Conservation (phyloP, 176 grass and related monocot species). For the Alopecurus myosuroides region DNA sequence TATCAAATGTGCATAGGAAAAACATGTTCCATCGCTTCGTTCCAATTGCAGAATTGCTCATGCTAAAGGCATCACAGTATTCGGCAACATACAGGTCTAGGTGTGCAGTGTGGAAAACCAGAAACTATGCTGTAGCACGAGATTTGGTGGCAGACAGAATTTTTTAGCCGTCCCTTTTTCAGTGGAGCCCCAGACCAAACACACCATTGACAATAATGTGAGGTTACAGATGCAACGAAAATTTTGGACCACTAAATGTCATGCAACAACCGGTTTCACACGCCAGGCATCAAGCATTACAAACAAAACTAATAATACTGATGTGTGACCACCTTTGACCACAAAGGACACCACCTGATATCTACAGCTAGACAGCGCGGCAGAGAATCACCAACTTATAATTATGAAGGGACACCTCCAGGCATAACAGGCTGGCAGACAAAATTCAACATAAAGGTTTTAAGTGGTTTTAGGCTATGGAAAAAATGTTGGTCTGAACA, state of each 20-base stretch:
- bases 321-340: slow-evolving; percentile 35
- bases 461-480: neutral
- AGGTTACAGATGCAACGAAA: slow-evolving; percentile 1
- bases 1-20: neutral
- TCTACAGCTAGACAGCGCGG: neutral
- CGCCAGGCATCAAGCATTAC: slow-evolving; percentile 21
- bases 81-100: neutral
- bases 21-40: neutral
- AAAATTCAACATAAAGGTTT: neutral
- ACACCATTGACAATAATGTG: neutral
- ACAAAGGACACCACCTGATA: slow-evolving; percentile 14
- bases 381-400: slow-evolving; percentile 18
- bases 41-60: neutral
- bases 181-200: neutral
- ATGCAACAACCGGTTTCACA: neutral
- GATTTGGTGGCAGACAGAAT: neutral
- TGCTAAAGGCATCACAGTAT: neutral
- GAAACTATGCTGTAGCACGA: neutral
- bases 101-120: neutral
- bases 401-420: slow-evolving; percentile 10
- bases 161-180: neutral
- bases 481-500: neutral
- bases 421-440: slow-evolving; percentile 20
- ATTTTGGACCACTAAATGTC: slow-evolving; percentile 1
- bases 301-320: slow-evolving; percentile 29